A percentile compares a stretch with the other conserved stretches of the same genome.
phyloP scores from a whole-genome alignment of 2,329 filamentous ascomycete genomes.

The Orbilia blumenaviensis region DNA sequence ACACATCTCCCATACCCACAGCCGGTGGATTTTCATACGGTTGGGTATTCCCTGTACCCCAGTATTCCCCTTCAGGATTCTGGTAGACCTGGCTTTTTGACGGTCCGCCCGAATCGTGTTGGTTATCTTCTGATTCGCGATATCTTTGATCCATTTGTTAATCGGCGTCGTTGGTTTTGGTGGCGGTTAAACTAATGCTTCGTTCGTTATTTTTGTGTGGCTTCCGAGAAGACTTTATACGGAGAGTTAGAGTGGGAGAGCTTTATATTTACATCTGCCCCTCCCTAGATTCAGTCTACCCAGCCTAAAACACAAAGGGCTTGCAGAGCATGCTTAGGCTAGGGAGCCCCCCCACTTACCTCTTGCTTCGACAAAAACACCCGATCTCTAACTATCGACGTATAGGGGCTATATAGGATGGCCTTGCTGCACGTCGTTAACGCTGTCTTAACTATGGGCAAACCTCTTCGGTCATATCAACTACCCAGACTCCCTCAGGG shows the following conservation, averaged over 20 bases:
- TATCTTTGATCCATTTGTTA: constrained; percentile 33
- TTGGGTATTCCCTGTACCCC: constrained; percentile 11
- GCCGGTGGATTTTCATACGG: constrained; percentile 19
- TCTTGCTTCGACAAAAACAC: neutral
- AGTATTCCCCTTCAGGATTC: constrained; percentile 20
- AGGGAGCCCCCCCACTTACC: constrained; percentile 21
- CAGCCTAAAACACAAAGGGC: constrained; percentile 24
- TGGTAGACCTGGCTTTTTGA: constrained; percentile 5
- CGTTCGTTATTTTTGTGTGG: constrained; percentile 33
- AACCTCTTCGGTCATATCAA: constrained; percentile 6
- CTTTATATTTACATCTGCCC: constrained; percentile 30
- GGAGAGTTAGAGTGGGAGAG: constrained; percentile 16
- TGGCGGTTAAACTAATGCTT: constrained; percentile 30
- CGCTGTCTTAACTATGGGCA: neutral
- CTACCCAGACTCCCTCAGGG: neutral
- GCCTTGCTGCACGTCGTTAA: constrained; percentile 21
- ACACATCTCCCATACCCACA: constrained; percentile 37
- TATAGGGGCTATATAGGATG: constrained; percentile 19
- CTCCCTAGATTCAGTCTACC: constrained; percentile 23
- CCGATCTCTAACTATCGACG: neutral
- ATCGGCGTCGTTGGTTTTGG: constrained; percentile 13
- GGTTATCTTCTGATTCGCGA: neutral
- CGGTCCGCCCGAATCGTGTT: neutral
- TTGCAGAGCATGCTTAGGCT: constrained; percentile 8
- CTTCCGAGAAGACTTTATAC: constrained; percentile 32